Base-by-base conservation (phyloP, 1,284 basidiomycete genomes). In the Tetrapyrgos nigripes region DNA sequence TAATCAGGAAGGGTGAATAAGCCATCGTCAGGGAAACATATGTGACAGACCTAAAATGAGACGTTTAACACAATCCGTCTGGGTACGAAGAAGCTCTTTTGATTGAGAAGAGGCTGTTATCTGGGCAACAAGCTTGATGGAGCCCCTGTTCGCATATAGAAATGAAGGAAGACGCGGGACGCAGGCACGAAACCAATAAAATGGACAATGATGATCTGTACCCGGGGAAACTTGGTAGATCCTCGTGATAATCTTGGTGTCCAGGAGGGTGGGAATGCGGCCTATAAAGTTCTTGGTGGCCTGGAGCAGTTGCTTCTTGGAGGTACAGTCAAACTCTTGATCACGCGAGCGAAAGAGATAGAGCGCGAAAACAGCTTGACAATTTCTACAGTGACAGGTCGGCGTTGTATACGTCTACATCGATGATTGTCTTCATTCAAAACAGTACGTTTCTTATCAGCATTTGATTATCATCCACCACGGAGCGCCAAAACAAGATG, bases 401-500 rank as follows among this genome's bases (percentile, higher is more conserved):
- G 5, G 37, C 8, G 37, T 8, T 4, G 37, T 40, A 4, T 4
- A 9, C 6, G 37, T 40, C 37, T 40, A 40, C 17, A 40, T 40
- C 17, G 37, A 40, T 40, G 37, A 40, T 11, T 11, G 37, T 40
- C 37, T 40, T 40, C 37, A 40, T 40, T 40, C 37, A 40, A 40
- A 40, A 40, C 37, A 40, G 37, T 40, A 40, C 6, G 17, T 9
- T 40, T n/a, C 6, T 17, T n/a, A 40, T 40, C 37, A n/a, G 13
- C 17, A 17, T 17, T n/a, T 40, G 37, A 40, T 75, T 61, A 78
- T 65, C 66, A 68, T 48, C 95, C 95, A 52, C 95, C 95, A 76
- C 94, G 92, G 49, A 97, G 85, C 4, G 96, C 94, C 48, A 98
- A 87, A 56, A 97, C 96, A 47, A 97, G 82, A 80, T 98, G 96